These are phyloP conservation scores for Crithidia brevicula DNA, from an alignment of 208 protist species.

Conservation along the genomic window DNA sequence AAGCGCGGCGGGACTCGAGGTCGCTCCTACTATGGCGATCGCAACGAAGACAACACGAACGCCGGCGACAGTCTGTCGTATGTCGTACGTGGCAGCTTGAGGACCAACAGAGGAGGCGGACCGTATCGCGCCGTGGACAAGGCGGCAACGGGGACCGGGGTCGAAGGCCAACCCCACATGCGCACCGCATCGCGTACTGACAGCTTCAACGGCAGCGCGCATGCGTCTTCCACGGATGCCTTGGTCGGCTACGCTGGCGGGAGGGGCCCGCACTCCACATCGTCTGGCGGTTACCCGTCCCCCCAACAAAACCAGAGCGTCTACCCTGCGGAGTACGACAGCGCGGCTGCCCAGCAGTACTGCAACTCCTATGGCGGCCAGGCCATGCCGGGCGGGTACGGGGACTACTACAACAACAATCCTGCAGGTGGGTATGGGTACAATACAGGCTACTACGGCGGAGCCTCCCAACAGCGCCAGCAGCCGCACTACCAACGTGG, in stretches of 20 bases:
- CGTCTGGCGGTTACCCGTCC: conserved; percentile 13
- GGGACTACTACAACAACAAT: conserved; percentile 13
- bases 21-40: conserved; percentile 6
- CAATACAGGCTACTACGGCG: conserved; percentile 10
- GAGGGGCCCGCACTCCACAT: neutral
- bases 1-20: neutral
- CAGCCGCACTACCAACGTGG: conserved; percentile 11
- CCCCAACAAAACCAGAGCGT: neutral
- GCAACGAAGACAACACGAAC: neutral
- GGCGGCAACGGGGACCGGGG: neutral
- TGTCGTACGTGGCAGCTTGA: neutral
- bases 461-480: neutral
- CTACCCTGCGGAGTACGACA: conserved; percentile 6
- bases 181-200: conserved; percentile 4
- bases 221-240: conserved; percentile 1
- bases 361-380: conserved; percentile 17
- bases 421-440: conserved; percentile 13
- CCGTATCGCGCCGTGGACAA: neutral
- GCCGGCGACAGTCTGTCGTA: neutral
- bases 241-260: conserved; percentile 9
- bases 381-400: conserved; percentile 8
- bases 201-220: conserved; percentile 10
- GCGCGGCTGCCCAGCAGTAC: neutral
- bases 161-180: neutral
- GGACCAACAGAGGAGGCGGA: neutral